Conservation (phyloP, 805 yeast species). For the Teunomyces cretensis region DNA sequence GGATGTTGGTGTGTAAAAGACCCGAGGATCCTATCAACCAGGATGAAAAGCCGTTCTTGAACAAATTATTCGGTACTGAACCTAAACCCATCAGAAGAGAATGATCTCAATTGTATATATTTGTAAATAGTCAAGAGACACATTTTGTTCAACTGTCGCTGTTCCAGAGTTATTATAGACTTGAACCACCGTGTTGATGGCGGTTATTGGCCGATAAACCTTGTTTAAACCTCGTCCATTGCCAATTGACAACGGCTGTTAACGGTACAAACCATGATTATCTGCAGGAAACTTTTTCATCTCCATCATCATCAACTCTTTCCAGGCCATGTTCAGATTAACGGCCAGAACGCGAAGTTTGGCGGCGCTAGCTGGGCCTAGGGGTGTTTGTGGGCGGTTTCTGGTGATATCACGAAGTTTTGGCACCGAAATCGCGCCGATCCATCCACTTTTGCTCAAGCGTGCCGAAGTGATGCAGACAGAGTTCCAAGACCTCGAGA, state of each 20-base stretch:
- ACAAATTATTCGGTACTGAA: conserved; percentile 41
- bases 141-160: too few relatives aligned
- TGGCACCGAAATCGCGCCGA: conserved; percentile 17
- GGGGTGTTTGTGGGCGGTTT: conserved; percentile 3
- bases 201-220: too few relatives aligned
- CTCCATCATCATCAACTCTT: background rate
- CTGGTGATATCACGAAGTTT: conserved; percentile 3
- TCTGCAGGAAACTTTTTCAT: background rate
- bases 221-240: too few relatives aligned
- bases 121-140: conserved; percentile 5
- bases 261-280: background rate
- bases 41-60: conserved; percentile 42
- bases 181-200: too few relatives aligned
- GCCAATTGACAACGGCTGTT: background rate
- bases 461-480: conserved; percentile 33
- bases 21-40: conserved; percentile 60
- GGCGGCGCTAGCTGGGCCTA: background rate
- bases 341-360: background rate
- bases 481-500: conserved; percentile 29
- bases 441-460: conserved; percentile 41
- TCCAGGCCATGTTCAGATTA: background rate
- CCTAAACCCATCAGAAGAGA: conserved; percentile 24
- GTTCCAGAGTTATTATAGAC: background rate
- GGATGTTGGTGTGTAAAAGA: conserved; percentile 75
- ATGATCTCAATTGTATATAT: background rate